These are phyloP conservation scores for Leccinum griseonigrum DNA, from an alignment of 1,284 basidiomycete genomes.

Conservation along the genomic window DNA sequence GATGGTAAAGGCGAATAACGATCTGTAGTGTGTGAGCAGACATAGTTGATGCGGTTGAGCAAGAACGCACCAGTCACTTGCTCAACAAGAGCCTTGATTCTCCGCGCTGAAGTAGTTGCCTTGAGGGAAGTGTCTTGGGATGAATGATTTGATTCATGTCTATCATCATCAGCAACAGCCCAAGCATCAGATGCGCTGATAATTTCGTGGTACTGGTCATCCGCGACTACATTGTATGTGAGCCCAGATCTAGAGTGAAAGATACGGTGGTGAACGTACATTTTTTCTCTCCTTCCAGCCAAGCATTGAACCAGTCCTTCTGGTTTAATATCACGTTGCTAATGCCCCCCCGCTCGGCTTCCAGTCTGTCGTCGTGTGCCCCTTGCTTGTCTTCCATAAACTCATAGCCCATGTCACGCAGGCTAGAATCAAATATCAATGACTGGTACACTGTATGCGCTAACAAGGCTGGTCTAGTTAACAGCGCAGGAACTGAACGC, in stretches of 20 bases:
- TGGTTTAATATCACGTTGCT: constrained; percentile 81
- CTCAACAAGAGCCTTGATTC: constrained; percentile 80
- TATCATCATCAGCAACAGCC: constrained; percentile 73
- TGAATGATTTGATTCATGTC: constrained; percentile 41
- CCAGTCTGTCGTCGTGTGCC: constrained; percentile 24
- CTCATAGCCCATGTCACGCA: constrained; percentile 76
- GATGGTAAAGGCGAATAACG: constrained; percentile 87
- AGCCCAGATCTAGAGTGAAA: not conserved
- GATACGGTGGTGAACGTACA: constrained; percentile 53
- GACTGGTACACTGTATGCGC: constrained; percentile 96
- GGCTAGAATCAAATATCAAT: constrained; percentile 80
- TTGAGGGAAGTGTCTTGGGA: constrained; percentile 40
- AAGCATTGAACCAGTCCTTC: constrained; percentile 86
- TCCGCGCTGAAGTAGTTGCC: constrained; percentile 77
- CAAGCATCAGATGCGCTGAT: constrained; percentile 84
- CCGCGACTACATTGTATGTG: constrained; percentile 52
- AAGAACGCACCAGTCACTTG: constrained; percentile 74
- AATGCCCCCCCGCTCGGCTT: constrained; percentile 68
- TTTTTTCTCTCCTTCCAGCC: constrained; percentile 84
- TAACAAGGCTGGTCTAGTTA: constrained; percentile 79
- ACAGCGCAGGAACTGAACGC: constrained; percentile 70
- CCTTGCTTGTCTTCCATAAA: constrained; percentile 47
- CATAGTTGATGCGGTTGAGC: not conserved
- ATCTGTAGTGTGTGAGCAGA: constrained; percentile 44
- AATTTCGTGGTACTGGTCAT: constrained; percentile 80